These are phyloP conservation scores for Rhizophora mangle DNA, from an alignment of 345 rosid species.

Conservation along the genomic window DNA sequence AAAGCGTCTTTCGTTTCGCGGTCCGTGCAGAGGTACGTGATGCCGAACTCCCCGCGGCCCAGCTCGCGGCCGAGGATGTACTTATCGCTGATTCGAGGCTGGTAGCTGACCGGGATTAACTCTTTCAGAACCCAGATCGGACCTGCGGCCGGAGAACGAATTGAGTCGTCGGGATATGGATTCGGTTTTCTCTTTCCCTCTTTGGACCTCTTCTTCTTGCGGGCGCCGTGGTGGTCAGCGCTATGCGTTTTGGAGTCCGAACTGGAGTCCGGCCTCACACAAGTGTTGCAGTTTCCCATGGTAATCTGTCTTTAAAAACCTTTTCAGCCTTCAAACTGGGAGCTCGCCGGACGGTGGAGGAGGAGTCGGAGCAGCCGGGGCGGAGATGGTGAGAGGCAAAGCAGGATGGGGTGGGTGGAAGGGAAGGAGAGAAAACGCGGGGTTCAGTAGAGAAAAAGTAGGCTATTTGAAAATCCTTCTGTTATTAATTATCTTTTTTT, in stretches of 20 bases:
- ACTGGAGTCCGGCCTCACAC: conserved; percentile 56
- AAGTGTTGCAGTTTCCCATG: conserved; percentile 95
- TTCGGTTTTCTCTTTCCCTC: conserved; percentile 47
- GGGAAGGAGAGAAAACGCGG: conserved; percentile 55
- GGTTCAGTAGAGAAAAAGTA: conserved; percentile 42
- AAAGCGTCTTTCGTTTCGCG: conserved; percentile 62
- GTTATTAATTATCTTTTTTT: background rate
- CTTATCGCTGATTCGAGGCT: conserved; percentile 74
- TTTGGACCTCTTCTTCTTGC: conserved; percentile 31
- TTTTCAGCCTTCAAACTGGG: background rate
- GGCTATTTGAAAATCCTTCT: conserved; percentile 31
- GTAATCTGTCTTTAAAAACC: background rate
- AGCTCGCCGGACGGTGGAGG: background rate
- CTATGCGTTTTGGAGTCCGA: conserved; percentile 16
- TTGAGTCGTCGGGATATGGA: conserved; percentile 49
- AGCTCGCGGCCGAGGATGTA: conserved; percentile 80
- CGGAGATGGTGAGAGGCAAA: background rate
- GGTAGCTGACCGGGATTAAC: conserved; percentile 53
- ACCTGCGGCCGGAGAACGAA: conserved; percentile 35
- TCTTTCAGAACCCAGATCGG: conserved; percentile 76
- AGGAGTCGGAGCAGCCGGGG: conserved; percentile 1
- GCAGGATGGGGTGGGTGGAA: background rate
- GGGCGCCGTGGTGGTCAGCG: conserved; percentile 21
- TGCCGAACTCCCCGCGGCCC: conserved; percentile 95
- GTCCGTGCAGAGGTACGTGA: conserved; percentile 88